These are phyloP conservation scores for Haplographium delicatum DNA, from an alignment of 495 filamentous ascomycete genomes.

Conservation along the genomic window DNA sequence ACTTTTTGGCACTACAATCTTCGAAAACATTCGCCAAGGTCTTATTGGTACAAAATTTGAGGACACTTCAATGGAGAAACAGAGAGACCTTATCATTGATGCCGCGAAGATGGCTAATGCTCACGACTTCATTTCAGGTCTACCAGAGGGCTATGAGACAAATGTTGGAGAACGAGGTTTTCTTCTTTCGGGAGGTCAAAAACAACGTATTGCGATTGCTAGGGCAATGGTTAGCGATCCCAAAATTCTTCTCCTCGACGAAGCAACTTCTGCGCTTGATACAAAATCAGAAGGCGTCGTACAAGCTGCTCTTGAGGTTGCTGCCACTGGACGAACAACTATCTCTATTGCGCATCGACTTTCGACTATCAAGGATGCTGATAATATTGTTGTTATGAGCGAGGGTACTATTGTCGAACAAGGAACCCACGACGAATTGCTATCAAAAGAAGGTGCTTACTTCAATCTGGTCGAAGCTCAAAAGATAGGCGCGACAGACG, in stretches of 20 bases:
- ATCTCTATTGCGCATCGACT: slow-evolving; percentile 94
- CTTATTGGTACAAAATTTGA: slow-evolving; percentile 81
- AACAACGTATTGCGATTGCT: slow-evolving; percentile 84
- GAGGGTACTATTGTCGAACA: slow-evolving; percentile 84
- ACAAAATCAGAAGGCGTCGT: slow-evolving; percentile 94
- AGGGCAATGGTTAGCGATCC: slow-evolving; percentile 89
- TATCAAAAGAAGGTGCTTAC: slow-evolving; percentile 59
- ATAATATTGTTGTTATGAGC: slow-evolving; percentile 94
- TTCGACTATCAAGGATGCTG: slow-evolving; percentile 86
- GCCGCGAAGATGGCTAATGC: slow-evolving; percentile 90
- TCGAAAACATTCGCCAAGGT: slow-evolving; percentile 79
- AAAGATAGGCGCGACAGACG: slow-evolving; percentile 63
- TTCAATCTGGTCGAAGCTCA: slow-evolving; percentile 76
- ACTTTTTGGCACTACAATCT: slow-evolving; percentile 82
- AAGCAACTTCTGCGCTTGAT: slow-evolving; percentile 92
- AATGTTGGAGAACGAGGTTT: slow-evolving; percentile 95
- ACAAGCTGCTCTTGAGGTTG: slow-evolving; percentile 84
- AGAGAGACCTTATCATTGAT: slow-evolving; percentile 64
- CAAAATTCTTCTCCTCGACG: slow-evolving; percentile 91
- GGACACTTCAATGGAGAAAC: slow-evolving; percentile 55
- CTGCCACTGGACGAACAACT: slow-evolving; percentile 85
- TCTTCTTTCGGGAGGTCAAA: slow-evolving; percentile 88
- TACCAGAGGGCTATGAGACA: slow-evolving; percentile 89
- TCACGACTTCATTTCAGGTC: slow-evolving; percentile 77
- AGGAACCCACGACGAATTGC: slow-evolving; percentile 69